Evolutionary conservation across 192 early-diverging fungal species (phyloP), one percentile per base, ranked within the genome.

Genomic region (Phycomyces blakesleeanus): DNA sequence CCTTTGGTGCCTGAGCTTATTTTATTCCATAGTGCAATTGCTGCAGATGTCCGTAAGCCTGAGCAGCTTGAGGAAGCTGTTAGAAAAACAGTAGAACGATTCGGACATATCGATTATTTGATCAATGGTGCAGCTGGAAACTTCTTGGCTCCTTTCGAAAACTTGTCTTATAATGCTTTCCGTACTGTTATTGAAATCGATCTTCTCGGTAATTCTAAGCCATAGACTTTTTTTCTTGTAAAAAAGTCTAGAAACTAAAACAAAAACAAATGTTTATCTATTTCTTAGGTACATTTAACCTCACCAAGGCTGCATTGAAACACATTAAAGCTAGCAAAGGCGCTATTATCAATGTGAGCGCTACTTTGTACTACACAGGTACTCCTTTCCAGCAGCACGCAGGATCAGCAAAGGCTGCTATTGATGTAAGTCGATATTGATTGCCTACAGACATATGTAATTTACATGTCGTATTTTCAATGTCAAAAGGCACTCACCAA

Each of bases 271-370:
- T 7, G 3, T 51, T 64, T 24, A 78, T 80, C 29, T 58, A 78
- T 11, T 84, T 58, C 71, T n/a, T 25, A 64, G 89, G 90, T 11
- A 91, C 90, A 27, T 92, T 87, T 77, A 89, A 91, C 74, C 78
- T 86, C 11, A 83, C 83, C 61, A 91, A 89, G 72, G 84, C 84
- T 38, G 80, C 81, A 27, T 78, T 89, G 51, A 81, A 84, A 16
- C 71, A 87, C 54, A 72, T 92, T 40, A 92, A 92, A 68, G 69
- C 73, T 37, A 67, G 82, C 51, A 83, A 83, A 57, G 90, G 88
- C 11, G 52, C 61, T 20, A 75, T 92, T 56, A 78, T 92, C 59
- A 90, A 87, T 69, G 83, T 92, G 24, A 79, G 80, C 12, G 89
- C 90, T 1, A 91, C 85, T 14, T 71, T 91, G 21, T 83, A 81